Percentiles rank a stretch among this genome's conserved stretches.
These are phyloP conservation scores for Cicer yamashitae DNA, from an alignment of 306 rosid genomes.

Conservation along the genomic window DNA sequence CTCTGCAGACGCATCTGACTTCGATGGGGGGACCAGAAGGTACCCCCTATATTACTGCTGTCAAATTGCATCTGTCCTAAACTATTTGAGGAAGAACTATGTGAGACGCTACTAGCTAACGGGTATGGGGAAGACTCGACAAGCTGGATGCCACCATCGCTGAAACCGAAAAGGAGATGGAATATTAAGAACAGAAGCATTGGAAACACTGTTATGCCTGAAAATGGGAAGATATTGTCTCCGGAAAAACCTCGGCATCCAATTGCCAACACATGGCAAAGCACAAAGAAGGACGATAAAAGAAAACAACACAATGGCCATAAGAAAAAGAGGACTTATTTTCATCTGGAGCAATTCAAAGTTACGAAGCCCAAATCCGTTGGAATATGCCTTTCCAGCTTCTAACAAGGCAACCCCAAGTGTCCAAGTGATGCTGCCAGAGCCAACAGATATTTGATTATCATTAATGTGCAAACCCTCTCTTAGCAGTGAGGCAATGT, in stretches of 20 bases:
- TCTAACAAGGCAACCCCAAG: constrained; percentile 94
- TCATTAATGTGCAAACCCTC: constrained; percentile 89
- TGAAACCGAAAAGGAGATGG: constrained; percentile 80
- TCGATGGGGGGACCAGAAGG: constrained; percentile 85
- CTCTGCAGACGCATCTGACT: constrained; percentile 94
- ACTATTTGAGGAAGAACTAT: constrained; percentile 83
- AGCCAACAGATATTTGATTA: constrained; percentile 75
- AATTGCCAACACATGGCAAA: constrained; percentile 64
- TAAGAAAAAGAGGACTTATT: constrained; percentile 66
- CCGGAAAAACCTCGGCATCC: constrained; percentile 78
- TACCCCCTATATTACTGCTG: constrained; percentile 60
- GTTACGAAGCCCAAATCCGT: constrained; percentile 60
- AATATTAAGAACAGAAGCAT: constrained; percentile 75
- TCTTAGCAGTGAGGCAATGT: constrained; percentile 77
- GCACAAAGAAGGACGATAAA: constrained; percentile 73
- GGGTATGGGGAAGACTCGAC: constrained; percentile 71
- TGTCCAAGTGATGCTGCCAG: constrained; percentile 97
- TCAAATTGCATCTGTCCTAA: constrained; percentile 88
- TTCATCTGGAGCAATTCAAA: constrained; percentile 66
- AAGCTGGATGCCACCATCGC: constrained; percentile 70
- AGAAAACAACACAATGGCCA: constrained; percentile 65
- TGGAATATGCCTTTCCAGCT: constrained; percentile 75
- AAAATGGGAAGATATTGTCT: constrained; percentile 81
- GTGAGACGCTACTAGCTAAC: constrained; percentile 68
- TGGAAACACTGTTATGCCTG: constrained; percentile 64